Conservation (phyloP, 129 eudicot species). For the Helianthus tuberosus region DNA sequence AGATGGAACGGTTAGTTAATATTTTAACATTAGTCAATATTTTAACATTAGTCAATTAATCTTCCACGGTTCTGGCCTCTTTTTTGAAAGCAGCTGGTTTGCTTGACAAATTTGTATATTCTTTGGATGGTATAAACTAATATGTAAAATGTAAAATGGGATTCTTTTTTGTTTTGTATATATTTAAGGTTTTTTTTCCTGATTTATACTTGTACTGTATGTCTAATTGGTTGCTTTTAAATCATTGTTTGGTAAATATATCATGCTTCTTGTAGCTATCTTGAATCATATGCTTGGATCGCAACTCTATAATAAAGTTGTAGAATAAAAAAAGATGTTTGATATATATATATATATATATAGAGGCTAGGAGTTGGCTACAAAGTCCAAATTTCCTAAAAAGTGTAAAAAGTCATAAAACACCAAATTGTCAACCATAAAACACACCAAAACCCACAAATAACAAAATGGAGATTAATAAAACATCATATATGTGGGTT, state of each 20-base stretch:
- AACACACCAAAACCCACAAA: too few relatives aligned
- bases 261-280: background rate
- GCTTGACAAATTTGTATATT: background rate
- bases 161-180: background rate
- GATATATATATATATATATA: background rate
- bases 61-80: background rate
- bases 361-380: too few relatives aligned
- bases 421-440: too few relatives aligned
- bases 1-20: conserved; percentile 87
- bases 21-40: background rate
- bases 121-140: background rate
- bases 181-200: background rate
- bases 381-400: too few relatives aligned
- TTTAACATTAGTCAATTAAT: background rate
- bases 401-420: too few relatives aligned
- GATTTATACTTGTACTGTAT: background rate
- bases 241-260: background rate
- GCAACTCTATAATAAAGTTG: background rate
- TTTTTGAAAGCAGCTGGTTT: background rate
- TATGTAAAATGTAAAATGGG: background rate
- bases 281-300: background rate
- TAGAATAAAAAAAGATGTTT: background rate
- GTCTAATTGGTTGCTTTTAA: background rate
- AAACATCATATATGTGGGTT: too few relatives aligned
- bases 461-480: too few relatives aligned